A percentile compares a stretch with the other conserved stretches of the same genome.
Evolutionary conservation across 2,329 filamentous ascomycete genomes (phyloP).

Genomic region (Lecanicillium sp.): DNA sequence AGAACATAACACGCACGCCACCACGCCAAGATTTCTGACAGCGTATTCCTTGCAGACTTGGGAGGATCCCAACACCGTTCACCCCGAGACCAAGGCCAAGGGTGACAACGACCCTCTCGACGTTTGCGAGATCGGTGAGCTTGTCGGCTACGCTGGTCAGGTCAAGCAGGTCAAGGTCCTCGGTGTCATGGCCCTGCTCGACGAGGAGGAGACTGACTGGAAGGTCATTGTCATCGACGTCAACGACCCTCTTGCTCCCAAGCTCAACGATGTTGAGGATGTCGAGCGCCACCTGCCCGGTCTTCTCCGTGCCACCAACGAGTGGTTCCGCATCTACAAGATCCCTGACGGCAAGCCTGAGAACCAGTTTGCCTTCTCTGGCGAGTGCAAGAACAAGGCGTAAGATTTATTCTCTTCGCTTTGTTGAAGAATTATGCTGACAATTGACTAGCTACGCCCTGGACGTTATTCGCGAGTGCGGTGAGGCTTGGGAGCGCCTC

Average conservation of each 20-base stretch:
- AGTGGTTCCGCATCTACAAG: slow-evolving; percentile 99
- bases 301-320: slow-evolving; percentile 94
- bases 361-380: slow-evolving; percentile 99
- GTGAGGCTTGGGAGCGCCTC: slow-evolving; percentile 94
- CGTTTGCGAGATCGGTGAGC: slow-evolving; percentile 98
- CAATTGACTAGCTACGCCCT: slow-evolving; percentile 67
- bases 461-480: slow-evolving; percentile 92
- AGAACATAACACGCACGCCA: slow-evolving; percentile 11
- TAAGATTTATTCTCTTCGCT: slow-evolving; percentile 37
- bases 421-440: slow-evolving; percentile 7
- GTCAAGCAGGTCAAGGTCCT: slow-evolving; percentile 99
- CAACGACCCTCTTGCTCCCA: slow-evolving; percentile 91
- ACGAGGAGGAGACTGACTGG: slow-evolving; percentile 99
- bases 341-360: slow-evolving; percentile 99
- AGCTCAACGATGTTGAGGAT: slow-evolving; percentile 98
- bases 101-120: slow-evolving; percentile 99
- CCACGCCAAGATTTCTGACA: slow-evolving; percentile 14
- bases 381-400: slow-evolving; percentile 99
- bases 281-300: slow-evolving; percentile 97
- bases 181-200: slow-evolving; percentile 97
- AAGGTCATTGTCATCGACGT: slow-evolving; percentile 99
- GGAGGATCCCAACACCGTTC: slow-evolving; percentile 94
- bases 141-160: slow-evolving; percentile 92
- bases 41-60: slow-evolving; percentile 62
- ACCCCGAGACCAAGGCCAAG: slow-evolving; percentile 99